Conservation (phyloP, 306 rosid genomes). For the Cucumis cinereus region DNA sequence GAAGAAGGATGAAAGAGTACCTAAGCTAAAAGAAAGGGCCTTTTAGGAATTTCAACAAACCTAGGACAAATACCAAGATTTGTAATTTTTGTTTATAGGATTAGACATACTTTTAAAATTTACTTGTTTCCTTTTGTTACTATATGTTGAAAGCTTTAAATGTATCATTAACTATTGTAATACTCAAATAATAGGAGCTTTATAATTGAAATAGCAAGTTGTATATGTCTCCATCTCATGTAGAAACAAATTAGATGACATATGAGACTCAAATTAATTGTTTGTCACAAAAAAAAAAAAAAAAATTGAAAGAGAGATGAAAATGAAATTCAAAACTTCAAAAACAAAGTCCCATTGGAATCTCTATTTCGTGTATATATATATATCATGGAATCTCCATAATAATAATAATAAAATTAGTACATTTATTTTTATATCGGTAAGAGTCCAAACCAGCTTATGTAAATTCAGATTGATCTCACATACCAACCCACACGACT, state of each 20-base stretch:
- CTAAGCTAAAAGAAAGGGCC: not conserved
- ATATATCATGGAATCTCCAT: no score
- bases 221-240: not conserved
- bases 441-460: no score
- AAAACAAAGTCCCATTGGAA: not conserved
- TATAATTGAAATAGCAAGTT: not conserved
- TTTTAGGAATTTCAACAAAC: not conserved
- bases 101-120: not conserved
- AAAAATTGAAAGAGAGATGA: not conserved
- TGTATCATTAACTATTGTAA: not conserved
- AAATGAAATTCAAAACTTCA: not conserved
- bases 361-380: no score
- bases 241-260: not conserved
- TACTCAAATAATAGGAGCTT: not conserved
- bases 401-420: no score
- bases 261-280: not conserved
- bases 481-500: no score
- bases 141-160: not conserved
- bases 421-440: no score
- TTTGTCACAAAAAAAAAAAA: not conserved
- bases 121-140: not conserved
- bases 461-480: no score
- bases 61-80: not conserved
- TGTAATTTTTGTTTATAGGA: not conserved
- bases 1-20: conserved; percentile 34